These are phyloP conservation scores for Pilatotrama ljubarskyi DNA, from an alignment of 768 basidiomycete species.

Conservation along the genomic window DNA sequence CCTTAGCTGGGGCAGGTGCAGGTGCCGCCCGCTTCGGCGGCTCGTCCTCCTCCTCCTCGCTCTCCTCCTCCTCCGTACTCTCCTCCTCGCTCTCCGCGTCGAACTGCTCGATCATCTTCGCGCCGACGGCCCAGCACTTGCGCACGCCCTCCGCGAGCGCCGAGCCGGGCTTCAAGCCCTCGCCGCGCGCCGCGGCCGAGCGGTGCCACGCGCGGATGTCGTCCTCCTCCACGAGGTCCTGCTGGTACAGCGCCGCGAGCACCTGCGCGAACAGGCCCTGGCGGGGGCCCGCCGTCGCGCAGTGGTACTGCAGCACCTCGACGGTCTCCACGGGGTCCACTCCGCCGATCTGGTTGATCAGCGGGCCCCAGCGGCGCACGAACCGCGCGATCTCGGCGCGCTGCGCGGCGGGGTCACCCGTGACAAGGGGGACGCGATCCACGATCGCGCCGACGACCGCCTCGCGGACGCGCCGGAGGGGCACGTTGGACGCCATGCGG, in stretches of 20 bases:
- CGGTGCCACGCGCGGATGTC: constrained; percentile 88
- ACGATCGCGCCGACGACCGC: constrained; percentile 88
- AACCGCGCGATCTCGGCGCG: constrained; percentile 64
- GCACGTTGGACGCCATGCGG: constrained; percentile 95
- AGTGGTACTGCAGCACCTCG: constrained; percentile 72
- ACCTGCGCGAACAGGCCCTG: constrained; percentile 80
- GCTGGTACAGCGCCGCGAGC: constrained; percentile 83
- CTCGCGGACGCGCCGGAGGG: constrained; percentile 80
- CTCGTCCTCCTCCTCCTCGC: constrained; percentile 26
- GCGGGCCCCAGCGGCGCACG: constrained; percentile 75
- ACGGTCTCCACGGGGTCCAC: constrained; percentile 82
- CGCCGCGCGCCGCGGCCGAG: constrained; percentile 54
- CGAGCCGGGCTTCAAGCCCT: constrained; percentile 41
- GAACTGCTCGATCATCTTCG: constrained; percentile 78
- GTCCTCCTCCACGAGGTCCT: constrained; percentile 90
- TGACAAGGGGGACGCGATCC: constrained; percentile 63
- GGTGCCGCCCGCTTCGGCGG: constrained; percentile 19
- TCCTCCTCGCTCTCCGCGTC: constrained; percentile 63
- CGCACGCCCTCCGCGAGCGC: constrained; percentile 53
- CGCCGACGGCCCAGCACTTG: constrained; percentile 70
- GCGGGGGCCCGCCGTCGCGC: constrained; percentile 56
- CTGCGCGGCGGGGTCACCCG: constrained; percentile 56
- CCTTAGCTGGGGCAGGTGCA: constrained; percentile 20
- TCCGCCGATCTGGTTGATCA: constrained; percentile 81
- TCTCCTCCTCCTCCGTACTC: constrained; percentile 31